Base-by-base conservation (phyloP, 129 eudicot genomes). In the Flaveria brownii region DNA sequence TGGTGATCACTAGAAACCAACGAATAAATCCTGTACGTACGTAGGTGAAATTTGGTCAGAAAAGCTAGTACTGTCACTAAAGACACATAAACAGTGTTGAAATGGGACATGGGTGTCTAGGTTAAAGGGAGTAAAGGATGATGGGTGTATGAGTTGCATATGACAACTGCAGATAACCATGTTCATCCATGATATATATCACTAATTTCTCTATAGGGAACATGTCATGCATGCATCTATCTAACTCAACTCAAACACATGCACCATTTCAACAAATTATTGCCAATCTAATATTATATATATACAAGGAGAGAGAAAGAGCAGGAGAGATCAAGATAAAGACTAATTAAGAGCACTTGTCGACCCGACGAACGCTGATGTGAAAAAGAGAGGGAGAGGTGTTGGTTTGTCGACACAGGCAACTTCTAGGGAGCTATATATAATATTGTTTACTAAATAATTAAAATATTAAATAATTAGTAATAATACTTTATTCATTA, bases 21-120 rank as follows among this genome's bases (percentile, higher is more conserved):
- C 77, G 72, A 72, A 79, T 42, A 51, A 39, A 71, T 70, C 77
- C 73, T 72, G 45, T 72, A 65, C 43, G 39, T 33, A 33, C 41
- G 7, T 30, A 3, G 36, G 36, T 36, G 41, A 36, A 36, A 36
- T 36, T 36, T 36, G 6, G 7, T 33, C 39, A 62, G 17, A 8
- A 12, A 65, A 72, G 55, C 4, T 15, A 69, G 30, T 71, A 28
- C 33, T 28, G 69, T 61, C 56, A 62, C 43, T 54, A 46, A 41
- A 67, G 9, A 43, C 28, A 20, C n/a, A 50, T 16, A 52, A 52
- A n/a, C 7, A n/a, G 69, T 56, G 57, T 69, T 23, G 20, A 77
- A 66, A 72, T 79, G 83, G 83, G 83, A 73, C 83, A 80, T 64
- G 60, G 18, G 68, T 80, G 83, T 80, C 79, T 67, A 80, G 51